Percentiles rank a stretch among this genome's conserved stretches.
Evolutionary conservation across 352 stramenopile species (phyloP).

Genomic region (Phytophthora citrophthora): DNA sequence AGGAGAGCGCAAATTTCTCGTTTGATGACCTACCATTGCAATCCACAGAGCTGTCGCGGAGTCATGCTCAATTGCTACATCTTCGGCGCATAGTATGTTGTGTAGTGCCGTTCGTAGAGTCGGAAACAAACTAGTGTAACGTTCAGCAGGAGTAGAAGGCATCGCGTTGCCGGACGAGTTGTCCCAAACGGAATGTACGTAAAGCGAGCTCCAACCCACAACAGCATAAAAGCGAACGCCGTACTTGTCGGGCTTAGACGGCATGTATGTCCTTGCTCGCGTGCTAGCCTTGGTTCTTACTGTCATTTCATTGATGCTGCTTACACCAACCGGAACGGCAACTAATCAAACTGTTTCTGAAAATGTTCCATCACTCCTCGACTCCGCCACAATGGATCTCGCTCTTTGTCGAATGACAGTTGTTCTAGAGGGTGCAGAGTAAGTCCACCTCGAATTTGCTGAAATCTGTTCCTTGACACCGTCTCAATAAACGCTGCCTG

Average conservation of each 20-base stretch:
- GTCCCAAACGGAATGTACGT: conserved; percentile 5
- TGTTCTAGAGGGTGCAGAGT: not conserved
- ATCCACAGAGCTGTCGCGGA: conserved; percentile 9
- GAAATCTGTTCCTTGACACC: conserved; percentile 12
- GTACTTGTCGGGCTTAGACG: conserved; percentile 13
- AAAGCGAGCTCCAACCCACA: not conserved
- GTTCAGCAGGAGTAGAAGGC: not conserved
- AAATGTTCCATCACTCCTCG: conserved; percentile 7
- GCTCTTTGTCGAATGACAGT: not conserved
- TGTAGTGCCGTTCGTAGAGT: conserved; percentile 1
- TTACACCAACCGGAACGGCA: conserved; percentile 10
- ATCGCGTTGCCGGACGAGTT: not conserved
- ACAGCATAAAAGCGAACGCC: conserved; percentile 13
- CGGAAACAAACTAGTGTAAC: conserved; percentile 10
- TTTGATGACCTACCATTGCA: conserved; percentile 9
- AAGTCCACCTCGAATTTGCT: conserved; percentile 5
- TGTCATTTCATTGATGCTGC: conserved; percentile 16
- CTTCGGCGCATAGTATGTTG: not conserved
- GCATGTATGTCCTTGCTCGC: not conserved
- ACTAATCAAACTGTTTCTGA: conserved; percentile 8
- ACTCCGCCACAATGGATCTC: conserved; percentile 5
- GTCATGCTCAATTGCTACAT: not conserved
- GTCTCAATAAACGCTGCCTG: conserved; percentile 14
- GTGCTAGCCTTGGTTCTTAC: conserved; percentile 2
- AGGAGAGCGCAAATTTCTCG: not conserved